Conservation (phyloP, 2,329 filamentous ascomycete species). For the Colletotrichum sp. region DNA sequence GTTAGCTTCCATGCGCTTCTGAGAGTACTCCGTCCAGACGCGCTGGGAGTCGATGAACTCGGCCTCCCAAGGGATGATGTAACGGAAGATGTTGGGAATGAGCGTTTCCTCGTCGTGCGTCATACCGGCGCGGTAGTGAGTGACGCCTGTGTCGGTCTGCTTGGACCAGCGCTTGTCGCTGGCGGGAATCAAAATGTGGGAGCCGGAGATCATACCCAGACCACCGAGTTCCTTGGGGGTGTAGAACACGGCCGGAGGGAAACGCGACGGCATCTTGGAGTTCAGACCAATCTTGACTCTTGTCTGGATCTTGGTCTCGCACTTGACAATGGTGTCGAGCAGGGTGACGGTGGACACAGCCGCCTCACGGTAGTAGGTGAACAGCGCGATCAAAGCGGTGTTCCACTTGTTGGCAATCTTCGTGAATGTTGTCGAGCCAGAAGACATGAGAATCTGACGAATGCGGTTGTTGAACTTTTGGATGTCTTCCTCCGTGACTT, state of each 20-base stretch:
- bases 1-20: conserved; percentile 95
- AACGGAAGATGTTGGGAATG: conserved; percentile 98
- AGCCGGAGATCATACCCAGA: conserved; percentile 98
- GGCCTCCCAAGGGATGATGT: conserved; percentile 98
- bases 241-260: conserved; percentile 98
- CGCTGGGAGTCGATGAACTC: conserved; percentile 99
- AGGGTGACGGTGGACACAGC: conserved; percentile 94
- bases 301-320: conserved; percentile 99
- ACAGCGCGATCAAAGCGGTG: conserved; percentile 93
- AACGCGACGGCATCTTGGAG: conserved; percentile 99
- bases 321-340: conserved; percentile 98
- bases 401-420: conserved; percentile 99
- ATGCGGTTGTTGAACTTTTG: conserved; percentile 99
- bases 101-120: conserved; percentile 97
- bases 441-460: conserved; percentile 98
- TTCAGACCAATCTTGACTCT: conserved; percentile 98
- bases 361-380: conserved; percentile 98
- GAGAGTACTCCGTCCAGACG: conserved; percentile 99
- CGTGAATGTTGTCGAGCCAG: conserved; percentile 98
- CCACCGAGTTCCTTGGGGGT: conserved; percentile 98
- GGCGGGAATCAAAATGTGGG: conserved; percentile 95
- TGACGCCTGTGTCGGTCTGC: conserved; percentile 96
- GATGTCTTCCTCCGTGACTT: conserved; percentile 97
- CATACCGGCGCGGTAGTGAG: conserved; percentile 97
- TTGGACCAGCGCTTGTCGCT: conserved; percentile 99